These are phyloP conservation scores for Magnusiomyces magnusii DNA, from an alignment of 1,139 yeast genomes.

Conservation along the genomic window DNA sequence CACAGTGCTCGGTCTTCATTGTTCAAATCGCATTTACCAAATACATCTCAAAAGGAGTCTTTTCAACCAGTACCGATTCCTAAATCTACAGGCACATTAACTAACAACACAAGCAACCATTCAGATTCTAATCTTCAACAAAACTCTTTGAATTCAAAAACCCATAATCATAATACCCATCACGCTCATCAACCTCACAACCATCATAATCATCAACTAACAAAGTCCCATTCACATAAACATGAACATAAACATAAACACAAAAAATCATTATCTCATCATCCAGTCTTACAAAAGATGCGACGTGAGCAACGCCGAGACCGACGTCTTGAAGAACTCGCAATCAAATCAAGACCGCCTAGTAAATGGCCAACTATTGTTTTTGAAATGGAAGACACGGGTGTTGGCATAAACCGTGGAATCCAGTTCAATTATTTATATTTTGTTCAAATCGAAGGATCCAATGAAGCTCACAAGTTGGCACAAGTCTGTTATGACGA, in stretches of 20 bases:
- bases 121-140: too few relatives aligned
- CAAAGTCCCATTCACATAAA: background rate
- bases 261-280: background rate
- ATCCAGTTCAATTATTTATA: conserved; percentile 10
- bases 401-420: conserved; percentile 9
- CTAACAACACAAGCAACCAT: too few relatives aligned
- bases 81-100: too few relatives aligned
- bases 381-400: conserved; percentile 11
- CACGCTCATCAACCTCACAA: background rate
- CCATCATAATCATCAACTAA: background rate
- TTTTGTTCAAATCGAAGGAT: conserved; percentile 4
- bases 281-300: background rate
- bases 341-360: background rate
- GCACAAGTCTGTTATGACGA: background rate
- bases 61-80: too few relatives aligned
- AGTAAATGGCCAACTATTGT: conserved; percentile 14
- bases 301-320: background rate
- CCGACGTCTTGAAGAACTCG: background rate
- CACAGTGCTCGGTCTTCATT: background rate
- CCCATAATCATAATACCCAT: background rate
- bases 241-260: background rate
- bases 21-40: background rate
- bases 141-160: too few relatives aligned
- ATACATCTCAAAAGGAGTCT: background rate
- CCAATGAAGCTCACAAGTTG: background rate